phyloP scores from a whole-genome alignment of 768 basidiomycete genomes.

The Boletus pseudopeckii region DNA sequence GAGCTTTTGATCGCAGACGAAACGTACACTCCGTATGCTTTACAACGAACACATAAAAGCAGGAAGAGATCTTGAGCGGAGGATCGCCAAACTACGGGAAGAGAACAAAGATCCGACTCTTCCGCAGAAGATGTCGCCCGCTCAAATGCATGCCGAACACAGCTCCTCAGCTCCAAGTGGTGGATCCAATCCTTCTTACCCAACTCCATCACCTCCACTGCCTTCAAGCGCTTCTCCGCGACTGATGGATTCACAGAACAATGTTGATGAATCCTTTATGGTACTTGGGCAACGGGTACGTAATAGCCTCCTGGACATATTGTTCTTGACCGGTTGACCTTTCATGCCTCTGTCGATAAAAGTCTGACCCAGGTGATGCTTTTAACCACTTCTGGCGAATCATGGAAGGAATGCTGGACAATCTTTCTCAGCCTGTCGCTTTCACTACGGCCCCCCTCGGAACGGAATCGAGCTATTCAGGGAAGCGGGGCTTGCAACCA shows the following conservation, averaged over 20 bases:
- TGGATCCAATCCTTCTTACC: constrained; percentile 18
- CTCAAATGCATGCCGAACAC: constrained; percentile 23
- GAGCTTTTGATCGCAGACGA: constrained; percentile 48
- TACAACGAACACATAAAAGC: constrained; percentile 72
- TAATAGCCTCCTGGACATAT: not conserved
- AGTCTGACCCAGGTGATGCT: constrained; percentile 82
- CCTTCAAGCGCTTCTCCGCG: constrained; percentile 36
- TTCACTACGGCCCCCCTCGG: constrained; percentile 79
- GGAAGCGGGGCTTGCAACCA: constrained; percentile 33
- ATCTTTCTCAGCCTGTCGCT: constrained; percentile 75
- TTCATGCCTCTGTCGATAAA: constrained; percentile 1
- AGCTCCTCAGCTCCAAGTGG: constrained; percentile 15
- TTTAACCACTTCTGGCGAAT: constrained; percentile 90
- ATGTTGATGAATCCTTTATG: constrained; percentile 89
- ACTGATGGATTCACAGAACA: constrained; percentile 52
- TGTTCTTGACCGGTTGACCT: constrained; percentile 1
- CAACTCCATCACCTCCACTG: constrained; percentile 45
- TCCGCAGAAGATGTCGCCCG: constrained; percentile 53
- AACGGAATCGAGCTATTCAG: constrained; percentile 29
- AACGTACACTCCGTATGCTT: constrained; percentile 71
- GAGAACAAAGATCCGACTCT: constrained; percentile 75
- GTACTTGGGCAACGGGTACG: constrained; percentile 73
- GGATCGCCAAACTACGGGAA: constrained; percentile 64
- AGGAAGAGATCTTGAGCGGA: constrained; percentile 66
- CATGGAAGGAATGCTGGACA: constrained; percentile 83